Conservation (phyloP, 139 green algal genomes). For the Coelastrella sp. region DNA sequence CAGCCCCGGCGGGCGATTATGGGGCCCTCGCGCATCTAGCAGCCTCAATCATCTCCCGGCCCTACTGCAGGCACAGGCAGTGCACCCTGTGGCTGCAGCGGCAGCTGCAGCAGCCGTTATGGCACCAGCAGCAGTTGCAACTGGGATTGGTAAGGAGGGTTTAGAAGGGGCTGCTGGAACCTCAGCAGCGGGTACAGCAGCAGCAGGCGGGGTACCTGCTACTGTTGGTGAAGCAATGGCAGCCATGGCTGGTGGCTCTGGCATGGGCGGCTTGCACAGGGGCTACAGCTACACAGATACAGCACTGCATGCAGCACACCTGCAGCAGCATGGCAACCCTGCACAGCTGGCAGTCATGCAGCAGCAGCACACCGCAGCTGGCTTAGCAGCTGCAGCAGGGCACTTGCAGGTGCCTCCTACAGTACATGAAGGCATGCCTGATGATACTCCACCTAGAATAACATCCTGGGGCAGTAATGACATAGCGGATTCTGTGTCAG, state of each 20-base stretch:
- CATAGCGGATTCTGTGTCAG: constrained; percentile 35
- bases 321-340: constrained; percentile 29
- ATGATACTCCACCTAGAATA: not conserved
- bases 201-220: not conserved
- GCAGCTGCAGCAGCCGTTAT: constrained; percentile 22
- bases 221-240: constrained; percentile 35
- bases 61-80: constrained; percentile 8
- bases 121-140: not conserved
- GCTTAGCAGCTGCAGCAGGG: not conserved
- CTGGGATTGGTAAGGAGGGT: not conserved
- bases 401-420: not conserved
- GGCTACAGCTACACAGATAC: constrained; percentile 39
- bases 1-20: constrained; percentile 4
- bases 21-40: not conserved
- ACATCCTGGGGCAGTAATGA: constrained; percentile 44
- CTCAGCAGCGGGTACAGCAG: constrained; percentile 3
- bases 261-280: constrained; percentile 25
- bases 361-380: constrained; percentile 13
- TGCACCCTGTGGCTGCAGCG: not conserved
- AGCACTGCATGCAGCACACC: constrained; percentile 15
- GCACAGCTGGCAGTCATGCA: not conserved
- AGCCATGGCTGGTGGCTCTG: constrained; percentile 25
- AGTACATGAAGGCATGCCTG: not conserved
- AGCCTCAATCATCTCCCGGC: constrained; percentile 47
- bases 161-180: not conserved